Evolutionary conservation across 768 basidiomycete species (phyloP), one percentile per base, ranked within the genome.

Genomic region (Calocybe indica): DNA sequence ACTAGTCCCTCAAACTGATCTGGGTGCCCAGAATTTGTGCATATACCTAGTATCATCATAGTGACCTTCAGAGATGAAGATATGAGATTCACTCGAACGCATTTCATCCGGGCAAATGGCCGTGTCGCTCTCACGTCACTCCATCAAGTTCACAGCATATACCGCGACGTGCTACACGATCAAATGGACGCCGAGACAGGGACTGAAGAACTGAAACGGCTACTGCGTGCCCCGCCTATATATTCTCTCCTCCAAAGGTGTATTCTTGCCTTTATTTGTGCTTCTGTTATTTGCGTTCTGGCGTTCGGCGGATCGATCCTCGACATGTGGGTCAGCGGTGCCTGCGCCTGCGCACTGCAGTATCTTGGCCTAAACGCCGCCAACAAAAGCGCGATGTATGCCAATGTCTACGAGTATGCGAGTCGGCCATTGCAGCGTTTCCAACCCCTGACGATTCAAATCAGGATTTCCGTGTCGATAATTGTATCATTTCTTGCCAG

Each of bases 321-420:
- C 52, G 93, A 94, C 55, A 89, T 92, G 79, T 83, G 83, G 76
- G 75, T 92, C 52, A 82, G 85, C 48, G 88, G 87, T 9, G 61
- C 71, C 0, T 86, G 81, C 46, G 83, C 83, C 7, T 78, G 77
- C 48, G 62, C 82, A 43, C 69, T 94, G 43, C 86, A 89, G 57
- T 90, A 85, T 62, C 72, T 93, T 38, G 88, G 90, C 34, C 69
- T 92, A 41, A 85, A 83, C 58, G 82, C 88, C 7, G 91, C 92
- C 3, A 78, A 83, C 54, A 91, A 88, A 66, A 92, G 86, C 55
- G 77, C 88, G 1, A 85, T 90, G 68, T 94, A 92, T 64, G 90
- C 91, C n/a, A 94, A 92, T 58, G 90, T 94, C 48, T 95, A 93
- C 58, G 92, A 95, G 92, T 93, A 62, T 63, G 90, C 72, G 15